A percentile compares a stretch with the other conserved stretches of the same genome.
These are phyloP conservation scores for Trebouxia sp. DNA, from an alignment of 139 green algal species.

Conservation along the genomic window DNA sequence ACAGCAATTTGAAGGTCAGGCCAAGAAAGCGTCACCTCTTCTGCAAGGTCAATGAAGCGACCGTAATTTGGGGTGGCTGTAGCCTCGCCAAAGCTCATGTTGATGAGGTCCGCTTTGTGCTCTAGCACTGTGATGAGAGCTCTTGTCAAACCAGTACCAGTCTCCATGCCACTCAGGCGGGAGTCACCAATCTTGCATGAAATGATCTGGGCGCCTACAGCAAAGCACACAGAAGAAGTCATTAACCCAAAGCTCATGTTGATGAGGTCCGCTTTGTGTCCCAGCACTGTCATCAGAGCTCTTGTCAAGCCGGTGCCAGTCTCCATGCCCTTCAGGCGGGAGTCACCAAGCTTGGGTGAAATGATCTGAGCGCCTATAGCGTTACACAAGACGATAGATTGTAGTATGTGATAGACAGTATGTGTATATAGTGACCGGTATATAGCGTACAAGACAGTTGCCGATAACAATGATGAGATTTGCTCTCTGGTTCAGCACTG, in stretches of 20 bases:
- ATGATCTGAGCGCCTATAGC: constrained; percentile 82
- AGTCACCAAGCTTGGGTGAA: constrained; percentile 94
- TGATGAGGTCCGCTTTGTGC: constrained; percentile 79
- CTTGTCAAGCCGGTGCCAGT: constrained; percentile 74
- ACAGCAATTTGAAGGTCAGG: background rate
- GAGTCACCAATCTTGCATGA: constrained; percentile 95
- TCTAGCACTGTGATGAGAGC: constrained; percentile 64
- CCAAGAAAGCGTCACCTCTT: constrained; percentile 51
- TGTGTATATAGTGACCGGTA: no score
- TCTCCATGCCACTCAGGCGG: constrained; percentile 86
- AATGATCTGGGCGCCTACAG: constrained; percentile 82
- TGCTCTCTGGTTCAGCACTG: constrained; percentile 42
- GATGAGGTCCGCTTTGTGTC: constrained; percentile 68
- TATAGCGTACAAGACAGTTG: no score
- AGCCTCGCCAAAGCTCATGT: constrained; percentile 81
- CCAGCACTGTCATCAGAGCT: constrained; percentile 59
- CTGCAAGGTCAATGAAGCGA: constrained; percentile 65
- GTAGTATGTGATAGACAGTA: no score
- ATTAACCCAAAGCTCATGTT: constrained; percentile 84
- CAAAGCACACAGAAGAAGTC: background rate
- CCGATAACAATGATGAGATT: constrained; percentile 89
- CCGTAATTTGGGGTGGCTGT: constrained; percentile 69
- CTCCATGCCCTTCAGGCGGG: constrained; percentile 82
- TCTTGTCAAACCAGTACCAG: constrained; percentile 68
- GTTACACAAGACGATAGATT: background rate